These are phyloP conservation scores for Alectoria sarmentosa DNA, from an alignment of 495 filamentous ascomycete genomes.

Conservation along the genomic window DNA sequence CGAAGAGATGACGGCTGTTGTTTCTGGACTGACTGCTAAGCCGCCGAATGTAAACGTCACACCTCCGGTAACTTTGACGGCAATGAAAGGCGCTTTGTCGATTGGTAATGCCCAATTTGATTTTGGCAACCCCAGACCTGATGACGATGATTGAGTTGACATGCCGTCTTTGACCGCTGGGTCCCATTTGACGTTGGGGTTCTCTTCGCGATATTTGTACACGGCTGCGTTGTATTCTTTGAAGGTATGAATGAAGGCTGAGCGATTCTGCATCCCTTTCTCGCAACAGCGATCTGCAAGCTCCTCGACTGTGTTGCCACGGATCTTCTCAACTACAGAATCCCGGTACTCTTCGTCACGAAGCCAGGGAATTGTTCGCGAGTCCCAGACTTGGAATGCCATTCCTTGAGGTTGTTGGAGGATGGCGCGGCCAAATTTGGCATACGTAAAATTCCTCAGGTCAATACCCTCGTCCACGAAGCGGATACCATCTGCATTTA, in stretches of 20 bases:
- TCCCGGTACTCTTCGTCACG: not conserved
- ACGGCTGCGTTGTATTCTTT: not conserved
- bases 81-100: not conserved
- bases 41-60: not conserved
- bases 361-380: not conserved
- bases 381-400: not conserved
- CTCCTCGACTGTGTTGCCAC: not conserved
- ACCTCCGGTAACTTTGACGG: not conserved
- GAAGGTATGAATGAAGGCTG: not conserved
- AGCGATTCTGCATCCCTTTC: not conserved
- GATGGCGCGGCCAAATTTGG: slow-evolving; percentile 1
- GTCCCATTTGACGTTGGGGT: not conserved
- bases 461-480: not conserved
- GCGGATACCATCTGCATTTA: not conserved
- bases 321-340: not conserved
- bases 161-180: not conserved
- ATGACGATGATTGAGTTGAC: not conserved
- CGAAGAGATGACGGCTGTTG: not conserved
- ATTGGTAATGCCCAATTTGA: not conserved
- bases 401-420: not conserved
- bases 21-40: not conserved
- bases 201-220: not conserved
- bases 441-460: not conserved
- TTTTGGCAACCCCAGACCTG: not conserved
- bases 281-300: not conserved